Evolutionary conservation across 371 early-diverging fungal genomes (phyloP), one percentile per base, ranked within the genome.

Genomic region (Blastocladiella emersonii): DNA sequence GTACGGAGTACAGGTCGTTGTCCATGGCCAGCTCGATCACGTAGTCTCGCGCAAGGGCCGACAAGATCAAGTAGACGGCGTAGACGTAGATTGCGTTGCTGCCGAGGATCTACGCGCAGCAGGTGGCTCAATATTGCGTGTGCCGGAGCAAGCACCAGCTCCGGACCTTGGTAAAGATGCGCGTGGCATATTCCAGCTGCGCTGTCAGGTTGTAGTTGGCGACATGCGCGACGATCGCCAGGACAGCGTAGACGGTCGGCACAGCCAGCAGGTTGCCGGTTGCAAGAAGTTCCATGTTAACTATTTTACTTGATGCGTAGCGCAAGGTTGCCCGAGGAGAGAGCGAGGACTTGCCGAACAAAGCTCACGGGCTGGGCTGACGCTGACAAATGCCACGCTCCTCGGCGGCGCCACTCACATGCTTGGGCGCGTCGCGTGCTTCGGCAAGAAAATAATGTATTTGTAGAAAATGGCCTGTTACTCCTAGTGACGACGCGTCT

Each of bases 131-230:
- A 61, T 48, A 41, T 23, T 61, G 30, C 30, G 27, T 1, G 61
- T 5, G 25, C 3, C 61, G 10, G 21, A 48, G 55, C 12, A 34
- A 19, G 39, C 1, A 43, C 21, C 63, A n/a, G 43, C 34, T 56
- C 1, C 61, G 3, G 64, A 74, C 75, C 73, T 76, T 74, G 19
- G 77, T 77, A 63, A 78, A 72, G 49, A 56, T 37, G 27, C 70
- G 67, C 23, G 77, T 76, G 43, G 69, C 65, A 66, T 76, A 69
- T 64, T 78, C 78, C 25, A 72, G 55, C 34, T 72, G 75, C 2
- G 78, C 78, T 8, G 78, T 78, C 10, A 67, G 17, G 61, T 78
- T 78, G 73, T 78, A 78, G 68, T 77, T 75, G 60, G 70, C 72
- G n/a, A 78, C 78, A 59, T 78, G 78, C 43, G 72, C 61, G 44